Evolutionary conservation across 768 basidiomycete genomes (phyloP).

Genomic region (Mrakia frigida): DNA sequence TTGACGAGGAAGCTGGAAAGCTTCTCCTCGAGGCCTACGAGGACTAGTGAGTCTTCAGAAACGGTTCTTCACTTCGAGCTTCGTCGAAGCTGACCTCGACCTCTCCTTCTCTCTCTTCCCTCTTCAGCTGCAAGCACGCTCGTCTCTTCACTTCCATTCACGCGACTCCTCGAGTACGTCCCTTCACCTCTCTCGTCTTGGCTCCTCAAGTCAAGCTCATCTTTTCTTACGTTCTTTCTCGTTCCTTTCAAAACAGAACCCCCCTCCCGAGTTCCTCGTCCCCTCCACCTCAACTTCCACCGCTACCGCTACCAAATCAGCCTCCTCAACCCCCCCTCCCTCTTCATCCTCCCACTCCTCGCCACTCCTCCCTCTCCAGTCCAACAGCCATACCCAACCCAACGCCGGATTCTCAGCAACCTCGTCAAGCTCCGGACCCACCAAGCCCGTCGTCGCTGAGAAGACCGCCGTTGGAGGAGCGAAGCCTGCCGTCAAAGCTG

Average conservation of each 20-base stretch:
- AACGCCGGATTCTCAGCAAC: too few relatives aligned
- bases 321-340: conserved; percentile 6
- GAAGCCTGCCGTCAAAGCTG: conserved; percentile 24
- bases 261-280: conserved; percentile 23
- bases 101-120: neutral
- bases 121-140: conserved; percentile 52
- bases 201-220: neutral
- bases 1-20: conserved; percentile 94
- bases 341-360: neutral
- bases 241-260: conserved; percentile 9
- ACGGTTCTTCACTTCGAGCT: neutral
- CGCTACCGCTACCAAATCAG: neutral
- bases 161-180: conserved; percentile 66
- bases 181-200: neutral
- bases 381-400: conserved; percentile 7
- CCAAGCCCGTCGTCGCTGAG: neutral
- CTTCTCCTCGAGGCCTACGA: conserved; percentile 79
- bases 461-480: neutral
- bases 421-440: neutral
- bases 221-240: neutral
- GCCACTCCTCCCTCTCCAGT: conserved; percentile 21
- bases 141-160: conserved; percentile 86
- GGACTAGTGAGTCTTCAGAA: conserved; percentile 51
- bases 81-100: conserved; percentile 38
- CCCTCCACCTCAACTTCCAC: conserved; percentile 1